A percentile compares a stretch with the other conserved stretches of the same genome.
Evolutionary conservation across 768 basidiomycete genomes (phyloP).

Genomic region (Leccinum incarnatum): DNA sequence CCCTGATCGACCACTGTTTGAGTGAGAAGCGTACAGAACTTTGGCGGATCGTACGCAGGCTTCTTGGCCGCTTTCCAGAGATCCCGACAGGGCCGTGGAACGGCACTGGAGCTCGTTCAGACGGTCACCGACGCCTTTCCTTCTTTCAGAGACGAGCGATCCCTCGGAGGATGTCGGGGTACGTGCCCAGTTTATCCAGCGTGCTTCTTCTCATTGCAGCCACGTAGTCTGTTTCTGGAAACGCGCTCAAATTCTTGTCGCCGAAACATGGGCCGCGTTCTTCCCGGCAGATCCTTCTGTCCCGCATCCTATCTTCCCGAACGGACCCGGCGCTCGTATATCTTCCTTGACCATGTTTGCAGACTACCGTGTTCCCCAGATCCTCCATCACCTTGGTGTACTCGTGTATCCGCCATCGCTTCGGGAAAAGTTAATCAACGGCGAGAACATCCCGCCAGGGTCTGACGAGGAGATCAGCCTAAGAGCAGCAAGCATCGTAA

Average conservation of each 20-base stretch:
- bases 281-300: constrained; percentile 50
- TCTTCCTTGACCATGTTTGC: constrained; percentile 88
- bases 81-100: constrained; percentile 51
- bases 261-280: constrained; percentile 92
- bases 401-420: constrained; percentile 68
- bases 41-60: constrained; percentile 66
- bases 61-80: constrained; percentile 63
- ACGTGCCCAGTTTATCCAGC: constrained; percentile 2
- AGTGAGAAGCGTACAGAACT: constrained; percentile 42
- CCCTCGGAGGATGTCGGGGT: constrained; percentile 61
- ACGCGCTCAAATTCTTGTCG: constrained; percentile 86
- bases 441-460: constrained; percentile 49
- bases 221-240: constrained; percentile 79
- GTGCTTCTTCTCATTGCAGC: neutral
- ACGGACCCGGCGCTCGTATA: constrained; percentile 53
- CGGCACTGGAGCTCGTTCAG: constrained; percentile 70
- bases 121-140: constrained; percentile 70
- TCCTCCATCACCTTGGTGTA: constrained; percentile 79
- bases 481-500: constrained; percentile 75
- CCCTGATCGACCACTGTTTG: constrained; percentile 6
- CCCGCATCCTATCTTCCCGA: constrained; percentile 74
- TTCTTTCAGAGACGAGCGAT: constrained; percentile 69
- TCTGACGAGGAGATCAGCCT: constrained; percentile 73
- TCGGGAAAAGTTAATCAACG: constrained; percentile 44
- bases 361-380: constrained; percentile 90